A percentile compares a stretch with the other conserved stretches of the same genome.
phyloP scores from a whole-genome alignment of 768 basidiomycete genomes.

The Amanita exitialis region DNA sequence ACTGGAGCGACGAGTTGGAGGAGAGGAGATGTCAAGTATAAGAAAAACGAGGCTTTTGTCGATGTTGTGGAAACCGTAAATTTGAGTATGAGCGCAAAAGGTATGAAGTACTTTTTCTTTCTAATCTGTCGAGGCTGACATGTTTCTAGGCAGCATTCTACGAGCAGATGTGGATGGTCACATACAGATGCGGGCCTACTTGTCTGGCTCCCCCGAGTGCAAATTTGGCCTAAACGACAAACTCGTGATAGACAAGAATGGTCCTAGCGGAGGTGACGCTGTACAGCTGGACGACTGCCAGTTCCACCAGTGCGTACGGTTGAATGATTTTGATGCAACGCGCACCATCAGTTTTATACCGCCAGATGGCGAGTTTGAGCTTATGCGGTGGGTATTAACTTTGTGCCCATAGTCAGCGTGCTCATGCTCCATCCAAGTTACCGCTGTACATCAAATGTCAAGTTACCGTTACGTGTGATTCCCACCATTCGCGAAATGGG shows the following conservation, averaged over 20 bases:
- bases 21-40: conserved; percentile 91
- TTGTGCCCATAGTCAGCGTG: neutral
- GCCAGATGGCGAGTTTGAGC: conserved; percentile 97
- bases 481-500: conserved; percentile 91
- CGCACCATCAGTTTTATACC: conserved; percentile 96
- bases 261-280: conserved; percentile 56
- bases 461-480: conserved; percentile 83
- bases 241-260: conserved; percentile 87
- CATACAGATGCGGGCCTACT: conserved; percentile 95
- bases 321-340: conserved; percentile 90
- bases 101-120: conserved; percentile 26
- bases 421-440: conserved; percentile 45
- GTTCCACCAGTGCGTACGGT: conserved; percentile 95
- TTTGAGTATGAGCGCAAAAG: conserved; percentile 94
- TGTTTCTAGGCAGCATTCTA: conserved; percentile 60
- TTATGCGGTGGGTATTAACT: conserved; percentile 67
- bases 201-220: conserved; percentile 96
- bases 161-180: conserved; percentile 98
- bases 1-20: conserved; percentile 97
- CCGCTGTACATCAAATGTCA: conserved; percentile 92
- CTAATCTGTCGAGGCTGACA: neutral
- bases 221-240: conserved; percentile 99
- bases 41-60: conserved; percentile 99
- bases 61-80: conserved; percentile 98
- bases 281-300: conserved; percentile 97